Conservation (phyloP, 2,329 filamentous ascomycete genomes). For the Leptographium flavum region DNA sequence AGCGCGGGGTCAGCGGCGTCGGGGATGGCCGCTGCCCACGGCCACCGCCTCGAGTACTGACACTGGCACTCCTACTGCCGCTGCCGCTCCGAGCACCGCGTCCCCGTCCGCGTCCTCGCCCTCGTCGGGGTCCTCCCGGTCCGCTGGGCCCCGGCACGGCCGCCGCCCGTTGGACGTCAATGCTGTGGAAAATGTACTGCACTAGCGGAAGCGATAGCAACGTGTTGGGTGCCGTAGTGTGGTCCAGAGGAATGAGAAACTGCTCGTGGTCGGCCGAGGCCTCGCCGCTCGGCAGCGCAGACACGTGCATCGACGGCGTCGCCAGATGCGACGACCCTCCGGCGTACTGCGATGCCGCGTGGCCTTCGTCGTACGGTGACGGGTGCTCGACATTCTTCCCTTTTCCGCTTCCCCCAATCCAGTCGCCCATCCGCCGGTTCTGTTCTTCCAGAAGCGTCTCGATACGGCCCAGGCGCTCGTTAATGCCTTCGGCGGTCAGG, state of each 20-base stretch:
- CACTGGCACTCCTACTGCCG: too few species aligned
- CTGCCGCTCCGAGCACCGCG: too few species aligned
- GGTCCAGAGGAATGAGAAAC: constrained; percentile 22
- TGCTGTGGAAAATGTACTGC: constrained; percentile 10
- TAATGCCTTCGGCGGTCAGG: constrained; percentile 16
- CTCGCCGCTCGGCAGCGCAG: background rate
- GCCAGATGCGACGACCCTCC: background rate
- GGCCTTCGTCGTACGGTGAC: background rate
- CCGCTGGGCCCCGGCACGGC: background rate
- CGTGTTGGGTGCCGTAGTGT: constrained; percentile 19
- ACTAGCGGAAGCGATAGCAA: constrained; percentile 20
- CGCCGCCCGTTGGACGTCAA: background rate
- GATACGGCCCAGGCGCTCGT: constrained; percentile 23
- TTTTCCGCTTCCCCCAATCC: too few species aligned
- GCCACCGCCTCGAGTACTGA: too few species aligned
- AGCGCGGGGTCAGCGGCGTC: background rate
- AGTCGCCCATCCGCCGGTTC: constrained; percentile 11
- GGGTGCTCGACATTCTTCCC: background rate
- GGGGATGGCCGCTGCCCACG: too few species aligned
- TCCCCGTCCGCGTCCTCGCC: too few species aligned
- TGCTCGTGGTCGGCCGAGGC: constrained; percentile 16
- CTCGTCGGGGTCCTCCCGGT: background rate
- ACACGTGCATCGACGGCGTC: background rate
- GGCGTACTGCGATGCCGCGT: background rate
- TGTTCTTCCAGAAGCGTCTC: constrained; percentile 18